Evolutionary conservation across 306 rosid genomes (phyloP), one percentile per base, ranked within the genome.

Genomic region (Hippophae gyantsensis): DNA sequence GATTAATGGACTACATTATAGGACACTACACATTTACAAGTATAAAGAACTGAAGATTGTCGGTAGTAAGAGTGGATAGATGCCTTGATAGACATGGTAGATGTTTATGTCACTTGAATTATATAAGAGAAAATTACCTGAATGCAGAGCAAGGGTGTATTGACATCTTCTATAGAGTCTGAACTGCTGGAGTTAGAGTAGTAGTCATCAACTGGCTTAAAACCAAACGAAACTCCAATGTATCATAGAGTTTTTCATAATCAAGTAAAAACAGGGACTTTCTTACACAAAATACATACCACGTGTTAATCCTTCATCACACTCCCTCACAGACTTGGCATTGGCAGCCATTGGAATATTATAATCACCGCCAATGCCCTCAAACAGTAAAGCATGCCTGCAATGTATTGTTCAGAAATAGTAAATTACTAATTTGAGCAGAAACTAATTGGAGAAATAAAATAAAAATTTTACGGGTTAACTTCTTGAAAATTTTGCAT

Each of bases 131-230:
- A 27, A 58, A 63, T 47, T n/a, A 92, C 95, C 96, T 87, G 98
- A 77, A 92, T 85, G 82, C 99, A 92, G 52, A 92, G 95, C 88
- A 92, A 73, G 42, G 95, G 99, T 53, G 74, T 78, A 65, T 71
- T 64, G 66, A 87, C 95, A 65, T 81, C 76, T 76, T 85, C 87
- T 72, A 92, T 76, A 68, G 89, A 78, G 60, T 80, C 75, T 70
- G 98, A 83, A 76, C 99, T 88, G 78, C 95, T 52, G 40, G 99
- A 83, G 56, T 76, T 74, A 40, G 66, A 80, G 77, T 88, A 88
- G 79, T 92, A 88, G 14, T 92, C 99, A 70, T 92, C 96, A 58
- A 78, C 96, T 27, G 96, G 78, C 78, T 88, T 92, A 84, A 92
- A 85, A 61, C 99, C 96, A 78, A 92, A 88, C 71, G 99, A 92